These are phyloP conservation scores for Solanum gracilifrons DNA, from an alignment of 257 asterid genomes.

Conservation along the genomic window DNA sequence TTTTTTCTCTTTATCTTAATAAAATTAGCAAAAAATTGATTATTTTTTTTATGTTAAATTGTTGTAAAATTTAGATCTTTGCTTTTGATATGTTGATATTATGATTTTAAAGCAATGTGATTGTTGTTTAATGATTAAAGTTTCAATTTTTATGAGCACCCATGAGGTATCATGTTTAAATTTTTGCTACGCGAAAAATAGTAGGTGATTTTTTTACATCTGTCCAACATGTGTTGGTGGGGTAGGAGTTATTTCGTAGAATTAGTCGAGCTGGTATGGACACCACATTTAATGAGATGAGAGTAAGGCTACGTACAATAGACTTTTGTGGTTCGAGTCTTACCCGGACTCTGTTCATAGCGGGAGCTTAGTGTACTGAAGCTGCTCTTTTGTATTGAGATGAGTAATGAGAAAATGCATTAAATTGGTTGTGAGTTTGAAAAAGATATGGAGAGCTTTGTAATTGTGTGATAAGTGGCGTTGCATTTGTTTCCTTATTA, in stretches of 20 bases:
- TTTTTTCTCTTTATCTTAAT: background rate
- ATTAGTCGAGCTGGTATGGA: rapidly evolving
- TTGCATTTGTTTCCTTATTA: background rate
- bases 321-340: background rate
- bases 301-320: background rate
- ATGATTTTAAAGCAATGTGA: background rate
- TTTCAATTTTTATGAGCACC: background rate
- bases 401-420: background rate
- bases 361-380: background rate
- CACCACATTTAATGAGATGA: background rate
- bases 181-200: background rate
- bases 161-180: background rate
- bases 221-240: background rate
- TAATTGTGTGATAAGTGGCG: background rate
- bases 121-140: background rate
- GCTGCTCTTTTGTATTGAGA: background rate
- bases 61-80: background rate
- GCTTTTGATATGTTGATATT: conserved; percentile 1
- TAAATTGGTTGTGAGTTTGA: background rate
- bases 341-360: rapidly evolving
- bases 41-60: background rate
- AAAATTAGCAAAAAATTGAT: too few relatives aligned
- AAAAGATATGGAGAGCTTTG: background rate
- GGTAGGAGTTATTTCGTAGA: background rate
- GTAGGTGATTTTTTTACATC: background rate